Evolutionary conservation across 768 basidiomycete species (phyloP).

Genomic region (Lactarius hatsudake): DNA sequence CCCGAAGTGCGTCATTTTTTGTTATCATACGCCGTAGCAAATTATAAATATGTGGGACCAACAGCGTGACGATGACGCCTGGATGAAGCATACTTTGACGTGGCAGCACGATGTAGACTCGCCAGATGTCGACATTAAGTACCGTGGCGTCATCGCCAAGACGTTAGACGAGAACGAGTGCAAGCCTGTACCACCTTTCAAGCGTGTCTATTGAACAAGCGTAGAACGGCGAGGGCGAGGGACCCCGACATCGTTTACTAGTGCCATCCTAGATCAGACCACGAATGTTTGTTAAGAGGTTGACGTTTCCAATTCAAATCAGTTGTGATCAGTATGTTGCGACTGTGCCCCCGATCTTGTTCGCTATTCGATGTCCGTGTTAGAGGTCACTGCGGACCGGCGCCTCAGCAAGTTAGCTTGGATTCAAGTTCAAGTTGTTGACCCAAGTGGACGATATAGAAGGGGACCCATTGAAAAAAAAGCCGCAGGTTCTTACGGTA

Average conservation of each 20-base stretch:
- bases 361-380: neutral
- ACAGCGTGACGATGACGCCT: slow-evolving; percentile 86
- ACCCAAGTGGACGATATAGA: neutral
- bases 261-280: neutral
- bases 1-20: slow-evolving; percentile 64
- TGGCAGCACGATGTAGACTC: slow-evolving; percentile 76
- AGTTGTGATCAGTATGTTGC: neutral
- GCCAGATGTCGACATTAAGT: slow-evolving; percentile 86
- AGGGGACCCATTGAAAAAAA: neutral
- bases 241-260: neutral
- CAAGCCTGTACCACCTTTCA: slow-evolving; percentile 96
- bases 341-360: neutral
- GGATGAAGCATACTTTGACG: slow-evolving; percentile 97
- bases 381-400: too few species aligned
- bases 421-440: too few species aligned
- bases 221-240: neutral
- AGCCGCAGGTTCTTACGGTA: neutral
- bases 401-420: too few species aligned
- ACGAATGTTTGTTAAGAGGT: neutral
- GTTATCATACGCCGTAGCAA: neutral
- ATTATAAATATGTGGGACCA: neutral
- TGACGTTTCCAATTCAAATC: neutral
- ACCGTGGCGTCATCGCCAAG: slow-evolving; percentile 78
- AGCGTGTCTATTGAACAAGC: slow-evolving; percentile 76
- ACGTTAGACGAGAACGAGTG: slow-evolving; percentile 97